These are phyloP conservation scores for Thuja plicata DNA, from an alignment of 83 land plant species.

Conservation along the genomic window DNA sequence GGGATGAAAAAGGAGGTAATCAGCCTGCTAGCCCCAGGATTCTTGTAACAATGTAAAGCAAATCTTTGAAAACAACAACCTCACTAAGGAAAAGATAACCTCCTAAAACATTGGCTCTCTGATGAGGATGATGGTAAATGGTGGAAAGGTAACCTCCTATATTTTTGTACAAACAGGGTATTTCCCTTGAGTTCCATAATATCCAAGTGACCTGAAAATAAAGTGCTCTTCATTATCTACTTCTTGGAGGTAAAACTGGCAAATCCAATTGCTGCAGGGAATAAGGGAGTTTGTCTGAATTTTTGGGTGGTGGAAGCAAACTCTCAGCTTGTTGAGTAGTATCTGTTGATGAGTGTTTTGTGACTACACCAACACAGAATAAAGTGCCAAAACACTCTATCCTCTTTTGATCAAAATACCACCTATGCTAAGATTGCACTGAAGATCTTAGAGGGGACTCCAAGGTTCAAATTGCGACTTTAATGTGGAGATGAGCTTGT, in stretches of 20 bases:
- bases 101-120: background rate
- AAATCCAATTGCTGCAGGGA: background rate
- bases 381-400: too few species aligned
- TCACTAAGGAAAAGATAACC: background rate
- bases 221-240: background rate
- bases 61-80: too few species aligned
- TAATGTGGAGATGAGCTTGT: too few species aligned
- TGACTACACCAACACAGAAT: too few species aligned
- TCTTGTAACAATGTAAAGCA: background rate
- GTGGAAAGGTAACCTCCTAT: too few species aligned
- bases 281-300: background rate
- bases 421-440: too few species aligned
- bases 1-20: background rate
- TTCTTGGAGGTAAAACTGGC: background rate
- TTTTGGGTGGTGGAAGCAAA: too few species aligned
- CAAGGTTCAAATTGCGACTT: too few species aligned
- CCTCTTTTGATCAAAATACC: too few species aligned
- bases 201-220: background rate
- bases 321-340: too few species aligned
- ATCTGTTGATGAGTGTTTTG: too few species aligned
- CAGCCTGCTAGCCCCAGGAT: background rate
- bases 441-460: too few species aligned
- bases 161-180: background rate
- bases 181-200: background rate
- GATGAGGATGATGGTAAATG: background rate